Conservation (phyloP, 2,329 filamentous ascomycete species). For the Fusarium tupiense region DNA sequence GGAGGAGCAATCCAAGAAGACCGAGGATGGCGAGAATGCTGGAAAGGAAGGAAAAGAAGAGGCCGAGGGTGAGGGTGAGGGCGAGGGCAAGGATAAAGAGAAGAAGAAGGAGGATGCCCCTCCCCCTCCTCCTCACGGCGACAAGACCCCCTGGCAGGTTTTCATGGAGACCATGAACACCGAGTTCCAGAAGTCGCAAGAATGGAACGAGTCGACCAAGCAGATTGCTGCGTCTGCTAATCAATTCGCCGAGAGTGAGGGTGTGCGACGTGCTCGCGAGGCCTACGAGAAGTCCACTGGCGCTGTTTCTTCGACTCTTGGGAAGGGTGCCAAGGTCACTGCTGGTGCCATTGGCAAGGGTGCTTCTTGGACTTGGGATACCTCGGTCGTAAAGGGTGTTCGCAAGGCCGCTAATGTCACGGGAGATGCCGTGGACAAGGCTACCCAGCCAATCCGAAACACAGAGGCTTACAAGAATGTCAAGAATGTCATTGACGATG, state of each 20-base stretch:
- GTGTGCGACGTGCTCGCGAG: constrained; percentile 83
- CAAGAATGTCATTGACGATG: constrained; percentile 96
- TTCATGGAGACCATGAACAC: constrained; percentile 95
- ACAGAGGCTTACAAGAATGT: constrained; percentile 96
- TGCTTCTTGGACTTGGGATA: constrained; percentile 98
- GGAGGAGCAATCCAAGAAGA: constrained; percentile 57
- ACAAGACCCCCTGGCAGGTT: constrained; percentile 98
- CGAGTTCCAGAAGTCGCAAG: constrained; percentile 96
- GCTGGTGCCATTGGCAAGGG: constrained; percentile 89
- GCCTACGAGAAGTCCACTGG: constrained; percentile 89
- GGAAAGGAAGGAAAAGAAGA: constrained; percentile 58
- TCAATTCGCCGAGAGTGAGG: constrained; percentile 92
- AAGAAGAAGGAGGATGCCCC: constrained; percentile 75
- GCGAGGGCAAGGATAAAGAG: constrained; percentile 61
- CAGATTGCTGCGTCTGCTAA: constrained; percentile 88
- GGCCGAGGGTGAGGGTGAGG: constrained; percentile 51
- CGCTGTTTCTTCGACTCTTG: constrained; percentile 80
- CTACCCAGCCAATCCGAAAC: constrained; percentile 91
- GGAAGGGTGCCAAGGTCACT: constrained; percentile 84
- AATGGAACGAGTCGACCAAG: constrained; percentile 99
- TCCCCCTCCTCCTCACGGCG: constrained; percentile 93
- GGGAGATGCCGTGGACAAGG: constrained; percentile 88
- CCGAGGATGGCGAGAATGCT: constrained; percentile 49
- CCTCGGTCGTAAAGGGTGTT: constrained; percentile 88
- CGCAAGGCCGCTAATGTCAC: constrained; percentile 87